Conservation (phyloP, 768 basidiomycete species). For the Pleurotus djamor region DNA sequence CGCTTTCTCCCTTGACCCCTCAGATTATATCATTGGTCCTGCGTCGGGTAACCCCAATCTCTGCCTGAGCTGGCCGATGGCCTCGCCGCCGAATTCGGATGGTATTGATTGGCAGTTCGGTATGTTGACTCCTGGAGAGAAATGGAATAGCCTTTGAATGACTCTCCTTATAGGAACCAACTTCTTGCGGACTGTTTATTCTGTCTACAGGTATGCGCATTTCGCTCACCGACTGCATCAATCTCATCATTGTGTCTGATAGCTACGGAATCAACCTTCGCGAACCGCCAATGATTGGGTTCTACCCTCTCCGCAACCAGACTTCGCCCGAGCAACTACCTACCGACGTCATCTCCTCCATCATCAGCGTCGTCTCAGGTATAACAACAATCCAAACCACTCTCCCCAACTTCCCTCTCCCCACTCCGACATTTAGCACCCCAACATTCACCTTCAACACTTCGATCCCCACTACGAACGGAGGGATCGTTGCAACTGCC, state of each 20-base stretch:
- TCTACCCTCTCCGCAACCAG: conserved; percentile 56
- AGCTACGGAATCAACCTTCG: conserved; percentile 75
- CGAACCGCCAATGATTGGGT: conserved; percentile 77
- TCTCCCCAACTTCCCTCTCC: conserved; percentile 67
- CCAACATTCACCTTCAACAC: conserved; percentile 71
- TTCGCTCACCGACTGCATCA: background rate
- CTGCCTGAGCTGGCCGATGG: conserved; percentile 76
- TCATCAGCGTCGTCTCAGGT: conserved; percentile 54
- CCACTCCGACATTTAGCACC: conserved; percentile 62
- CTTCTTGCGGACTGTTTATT: conserved; percentile 76
- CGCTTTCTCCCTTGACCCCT: conserved; percentile 66
- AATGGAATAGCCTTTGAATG: background rate
- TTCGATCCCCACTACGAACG: conserved; percentile 51
- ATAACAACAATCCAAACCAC: conserved; percentile 60
- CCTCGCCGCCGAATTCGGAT: conserved; percentile 61
- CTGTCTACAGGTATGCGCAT: conserved; percentile 62
- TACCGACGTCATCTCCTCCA: conserved; percentile 37
- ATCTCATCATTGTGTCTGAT: conserved; percentile 5
- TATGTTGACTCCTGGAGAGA: conserved; percentile 19
- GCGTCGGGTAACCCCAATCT: conserved; percentile 59
- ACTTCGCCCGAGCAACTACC: conserved; percentile 38
- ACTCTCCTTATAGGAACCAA: conserved; percentile 41
- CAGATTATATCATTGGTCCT: conserved; percentile 77
- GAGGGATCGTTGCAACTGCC: conserved; percentile 56
- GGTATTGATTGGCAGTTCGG: conserved; percentile 86